Conservation (phyloP, 2,329 filamentous ascomycete genomes). For the Penicillium sp. region DNA sequence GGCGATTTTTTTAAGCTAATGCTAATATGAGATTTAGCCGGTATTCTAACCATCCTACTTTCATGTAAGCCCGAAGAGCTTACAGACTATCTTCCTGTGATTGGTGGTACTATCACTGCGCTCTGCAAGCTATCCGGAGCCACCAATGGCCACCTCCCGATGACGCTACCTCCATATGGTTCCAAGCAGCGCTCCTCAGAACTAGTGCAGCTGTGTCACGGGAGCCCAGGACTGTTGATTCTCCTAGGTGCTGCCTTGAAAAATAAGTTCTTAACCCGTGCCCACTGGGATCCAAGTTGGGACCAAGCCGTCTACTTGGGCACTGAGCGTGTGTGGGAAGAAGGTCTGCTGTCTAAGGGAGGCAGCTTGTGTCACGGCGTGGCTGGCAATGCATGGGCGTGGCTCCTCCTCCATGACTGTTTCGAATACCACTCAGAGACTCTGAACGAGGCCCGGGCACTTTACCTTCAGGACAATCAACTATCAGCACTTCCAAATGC, state of each 20-base stretch:
- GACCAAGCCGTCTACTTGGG: slow-evolving; percentile 34
- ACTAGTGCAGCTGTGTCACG: slow-evolving; percentile 45
- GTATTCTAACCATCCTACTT: slow-evolving; percentile 39
- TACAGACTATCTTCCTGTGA: slow-evolving; percentile 29
- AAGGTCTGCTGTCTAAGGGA: slow-evolving; percentile 44
- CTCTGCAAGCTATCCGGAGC: slow-evolving; percentile 38
- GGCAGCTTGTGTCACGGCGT: slow-evolving; percentile 44
- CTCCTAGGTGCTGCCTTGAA: slow-evolving; percentile 36
- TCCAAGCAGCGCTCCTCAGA: slow-evolving; percentile 26
- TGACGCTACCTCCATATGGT: slow-evolving; percentile 33
- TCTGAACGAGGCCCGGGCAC: slow-evolving; percentile 22
- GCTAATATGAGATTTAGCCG: slow-evolving; percentile 23
- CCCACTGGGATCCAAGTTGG: slow-evolving; percentile 41
- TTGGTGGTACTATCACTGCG: slow-evolving; percentile 38
- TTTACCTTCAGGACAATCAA: slow-evolving; percentile 20
- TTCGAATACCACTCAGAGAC: slow-evolving; percentile 33
- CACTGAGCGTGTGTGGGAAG: slow-evolving; percentile 40
- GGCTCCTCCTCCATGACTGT: slow-evolving; percentile 37
- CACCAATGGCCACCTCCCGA: slow-evolving; percentile 40
- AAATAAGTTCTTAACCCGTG: slow-evolving; percentile 23
- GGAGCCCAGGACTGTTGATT: slow-evolving; percentile 38
- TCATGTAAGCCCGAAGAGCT: slow-evolving; percentile 35
- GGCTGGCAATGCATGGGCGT: slow-evolving; percentile 42
- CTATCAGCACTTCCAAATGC: neutral
- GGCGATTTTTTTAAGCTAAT: neutral